These are phyloP conservation scores for Colletotrichum horii DNA, from an alignment of 2,329 filamentous ascomycete species.

Conservation along the genomic window DNA sequence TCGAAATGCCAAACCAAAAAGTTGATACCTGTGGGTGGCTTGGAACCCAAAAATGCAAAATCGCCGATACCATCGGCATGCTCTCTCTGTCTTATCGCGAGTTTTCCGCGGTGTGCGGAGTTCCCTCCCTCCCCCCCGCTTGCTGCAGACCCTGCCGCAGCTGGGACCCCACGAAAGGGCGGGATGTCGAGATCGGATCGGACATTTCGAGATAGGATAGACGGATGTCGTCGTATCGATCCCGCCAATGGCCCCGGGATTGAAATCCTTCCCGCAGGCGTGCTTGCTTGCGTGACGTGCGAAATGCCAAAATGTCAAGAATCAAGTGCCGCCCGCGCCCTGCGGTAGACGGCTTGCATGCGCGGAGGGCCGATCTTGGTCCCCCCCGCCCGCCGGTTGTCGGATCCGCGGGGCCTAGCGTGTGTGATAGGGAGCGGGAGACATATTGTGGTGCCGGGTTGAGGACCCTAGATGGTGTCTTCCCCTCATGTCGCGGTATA, in stretches of 20 bases:
- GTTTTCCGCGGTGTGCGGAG: background rate
- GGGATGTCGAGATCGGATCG: background rate
- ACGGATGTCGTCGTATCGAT: background rate
- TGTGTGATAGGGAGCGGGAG: background rate
- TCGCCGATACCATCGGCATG: background rate
- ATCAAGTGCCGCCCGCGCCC: background rate
- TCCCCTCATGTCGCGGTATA: background rate
- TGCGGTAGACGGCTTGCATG: background rate
- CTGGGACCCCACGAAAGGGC: background rate
- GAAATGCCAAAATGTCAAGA: background rate
- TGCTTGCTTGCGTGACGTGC: background rate
- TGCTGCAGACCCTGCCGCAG: background rate
- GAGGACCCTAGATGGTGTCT: background rate
- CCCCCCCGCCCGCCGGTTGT: background rate
- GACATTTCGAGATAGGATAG: background rate
- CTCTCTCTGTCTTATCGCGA: background rate
- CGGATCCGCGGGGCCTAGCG: background rate
- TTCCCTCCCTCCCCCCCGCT: background rate
- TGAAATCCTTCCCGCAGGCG: background rate
- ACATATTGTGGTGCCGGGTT: background rate
- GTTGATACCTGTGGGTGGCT: background rate
- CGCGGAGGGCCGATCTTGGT: background rate
- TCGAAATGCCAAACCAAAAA: background rate
- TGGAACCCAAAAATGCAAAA: background rate
- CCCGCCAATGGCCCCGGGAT: background rate